Evolutionary conservation across 1,284 basidiomycete genomes (phyloP).

Genomic region (Kalmanozyma brasiliensis): DNA sequence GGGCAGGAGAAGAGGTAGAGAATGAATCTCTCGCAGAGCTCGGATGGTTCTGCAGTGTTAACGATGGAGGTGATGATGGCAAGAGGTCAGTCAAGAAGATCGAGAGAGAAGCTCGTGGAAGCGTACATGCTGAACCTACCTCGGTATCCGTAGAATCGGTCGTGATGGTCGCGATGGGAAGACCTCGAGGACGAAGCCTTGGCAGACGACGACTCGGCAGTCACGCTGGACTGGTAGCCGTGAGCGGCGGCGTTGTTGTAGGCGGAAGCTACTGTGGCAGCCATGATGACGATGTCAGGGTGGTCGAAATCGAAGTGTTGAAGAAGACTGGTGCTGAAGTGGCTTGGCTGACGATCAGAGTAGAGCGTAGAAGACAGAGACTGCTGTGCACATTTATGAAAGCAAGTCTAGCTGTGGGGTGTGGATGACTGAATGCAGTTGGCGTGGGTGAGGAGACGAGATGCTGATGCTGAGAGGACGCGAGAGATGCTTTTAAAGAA

Average conservation of each 20-base stretch:
- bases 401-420: conserved; percentile 3
- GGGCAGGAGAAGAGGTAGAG: conserved; percentile 62
- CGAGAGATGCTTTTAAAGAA: no score
- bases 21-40: conserved; percentile 63
- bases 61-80: neutral
- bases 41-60: conserved; percentile 41
- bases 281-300: conserved; percentile 25
- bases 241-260: conserved; percentile 28
- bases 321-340: no score
- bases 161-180: conserved; percentile 31
- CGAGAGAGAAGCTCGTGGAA: neutral
- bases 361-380: conserved; percentile 9
- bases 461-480: neutral
- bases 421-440: neutral
- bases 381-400: conserved; percentile 18
- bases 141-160: conserved; percentile 63
- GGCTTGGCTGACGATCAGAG: conserved; percentile 23
- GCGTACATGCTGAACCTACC: conserved; percentile 18
- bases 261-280: conserved; percentile 36
- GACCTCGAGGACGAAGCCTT: conserved; percentile 30
- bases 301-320: neutral
- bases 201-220: conserved; percentile 7
- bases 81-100: neutral
- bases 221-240: conserved; percentile 30
- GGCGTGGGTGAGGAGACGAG: neutral